phyloP scores from a whole-genome alignment of 108 stramenopile genomes.

The Cylindrotheca closterium region DNA sequence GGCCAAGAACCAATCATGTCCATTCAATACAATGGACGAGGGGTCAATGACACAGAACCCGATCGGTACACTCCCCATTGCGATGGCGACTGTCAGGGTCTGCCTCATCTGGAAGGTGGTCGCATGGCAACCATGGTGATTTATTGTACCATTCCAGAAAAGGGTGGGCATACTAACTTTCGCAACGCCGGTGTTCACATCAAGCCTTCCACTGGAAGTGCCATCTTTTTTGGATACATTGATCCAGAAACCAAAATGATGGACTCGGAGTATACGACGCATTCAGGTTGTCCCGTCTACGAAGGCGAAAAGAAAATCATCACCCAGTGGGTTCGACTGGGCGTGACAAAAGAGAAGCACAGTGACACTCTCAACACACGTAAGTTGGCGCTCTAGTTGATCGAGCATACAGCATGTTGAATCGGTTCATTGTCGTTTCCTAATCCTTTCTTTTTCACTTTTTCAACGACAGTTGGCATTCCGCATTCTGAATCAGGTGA shows the following conservation, averaged over 20 bases:
- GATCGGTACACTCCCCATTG: slow-evolving; percentile 92
- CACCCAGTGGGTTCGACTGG: slow-evolving; percentile 88
- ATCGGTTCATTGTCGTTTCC: background rate
- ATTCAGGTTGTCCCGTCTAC: slow-evolving; percentile 90
- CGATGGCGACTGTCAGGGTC: slow-evolving; percentile 81
- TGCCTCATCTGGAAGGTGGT: slow-evolving; percentile 57
- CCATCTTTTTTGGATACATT: slow-evolving; percentile 86
- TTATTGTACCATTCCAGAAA: slow-evolving; percentile 76
- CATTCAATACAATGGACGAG: slow-evolving; percentile 81
- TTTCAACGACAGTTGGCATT: background rate
- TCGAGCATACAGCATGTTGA: background rate
- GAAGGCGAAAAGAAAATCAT: slow-evolving; percentile 92
- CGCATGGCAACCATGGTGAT: slow-evolving; percentile 95
- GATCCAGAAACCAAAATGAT: slow-evolving; percentile 59
- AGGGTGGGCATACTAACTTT: slow-evolving; percentile 92
- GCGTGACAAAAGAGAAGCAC: slow-evolving; percentile 62
- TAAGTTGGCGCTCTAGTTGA: slow-evolving; percentile 11
- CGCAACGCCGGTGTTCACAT: slow-evolving; percentile 82
- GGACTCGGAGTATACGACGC: slow-evolving; percentile 65
- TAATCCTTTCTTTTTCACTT: background rate
- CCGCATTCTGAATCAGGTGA: background rate
- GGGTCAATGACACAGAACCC: slow-evolving; percentile 61
- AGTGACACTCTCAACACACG: slow-evolving; percentile 71
- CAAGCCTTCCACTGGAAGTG: slow-evolving; percentile 68
- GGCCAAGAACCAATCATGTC: slow-evolving; percentile 86